Conservation (phyloP, 805 yeast species). For the Pichia nakasei region DNA sequence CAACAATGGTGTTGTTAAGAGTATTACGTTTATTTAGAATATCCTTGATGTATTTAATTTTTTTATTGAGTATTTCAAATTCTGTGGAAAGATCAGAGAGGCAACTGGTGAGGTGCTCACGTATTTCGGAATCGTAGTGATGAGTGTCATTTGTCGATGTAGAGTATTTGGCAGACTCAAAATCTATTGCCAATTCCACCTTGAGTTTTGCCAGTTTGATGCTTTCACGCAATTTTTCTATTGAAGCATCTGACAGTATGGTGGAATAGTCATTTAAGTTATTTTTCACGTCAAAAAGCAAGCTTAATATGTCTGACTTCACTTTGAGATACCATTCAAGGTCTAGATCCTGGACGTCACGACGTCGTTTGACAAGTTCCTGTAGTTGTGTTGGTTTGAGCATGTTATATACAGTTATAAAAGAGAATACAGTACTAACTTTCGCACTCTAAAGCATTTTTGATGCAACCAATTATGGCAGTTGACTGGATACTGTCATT, state of each 20-base stretch:
- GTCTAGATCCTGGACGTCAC: slow-evolving; percentile 25
- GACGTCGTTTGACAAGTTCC: slow-evolving; percentile 21
- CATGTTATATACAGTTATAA: not conserved
- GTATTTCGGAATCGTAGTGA: slow-evolving; percentile 14
- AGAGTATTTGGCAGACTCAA: slow-evolving; percentile 15
- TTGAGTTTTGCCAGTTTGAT: slow-evolving; percentile 14
- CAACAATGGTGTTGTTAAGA: slow-evolving; percentile 18
- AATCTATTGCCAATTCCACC: slow-evolving; percentile 12
- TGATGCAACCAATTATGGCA: slow-evolving; percentile 83
- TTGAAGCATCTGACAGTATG: slow-evolving; percentile 4
- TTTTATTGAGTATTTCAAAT: slow-evolving; percentile 13
- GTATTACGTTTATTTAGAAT: slow-evolving; percentile 17
- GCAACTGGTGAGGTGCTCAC: slow-evolving; percentile 13
- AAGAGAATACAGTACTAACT: no score
- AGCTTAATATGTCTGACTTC: slow-evolving; percentile 10
- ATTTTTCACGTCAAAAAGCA: slow-evolving; percentile 11
- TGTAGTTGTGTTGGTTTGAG: slow-evolving; percentile 5
- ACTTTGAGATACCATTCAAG: slow-evolving; percentile 11
- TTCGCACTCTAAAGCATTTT: slow-evolving; percentile 50
- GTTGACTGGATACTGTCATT: slow-evolving; percentile 83
- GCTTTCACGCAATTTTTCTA: slow-evolving; percentile 15
- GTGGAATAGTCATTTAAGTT: slow-evolving; percentile 12
- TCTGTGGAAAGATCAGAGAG: slow-evolving; percentile 17
- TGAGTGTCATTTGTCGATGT: slow-evolving; percentile 12
- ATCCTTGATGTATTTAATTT: slow-evolving; percentile 17